Evolutionary conservation across 306 rosid genomes (phyloP).

Genomic region (Medicago ruthenica): DNA sequence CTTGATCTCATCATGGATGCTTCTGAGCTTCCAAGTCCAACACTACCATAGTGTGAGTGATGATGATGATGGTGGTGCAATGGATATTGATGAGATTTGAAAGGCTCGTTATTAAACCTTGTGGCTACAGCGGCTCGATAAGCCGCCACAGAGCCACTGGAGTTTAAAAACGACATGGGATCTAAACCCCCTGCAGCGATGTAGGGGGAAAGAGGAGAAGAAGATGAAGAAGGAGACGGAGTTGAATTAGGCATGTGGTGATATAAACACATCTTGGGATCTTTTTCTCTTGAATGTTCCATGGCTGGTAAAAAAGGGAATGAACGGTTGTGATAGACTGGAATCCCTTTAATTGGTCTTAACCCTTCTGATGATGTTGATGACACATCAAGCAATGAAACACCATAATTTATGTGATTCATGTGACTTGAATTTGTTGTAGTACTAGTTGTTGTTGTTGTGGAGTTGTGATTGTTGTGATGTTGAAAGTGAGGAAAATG

Average conservation of each 20-base stretch:
- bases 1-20: conserved; percentile 72
- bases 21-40: conserved; percentile 50
- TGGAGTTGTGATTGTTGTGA: conserved; percentile 27
- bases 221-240: conserved; percentile 33
- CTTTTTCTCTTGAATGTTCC: conserved; percentile 54
- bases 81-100: conserved; percentile 59
- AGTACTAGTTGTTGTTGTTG: neutral
- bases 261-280: conserved; percentile 62
- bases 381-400: conserved; percentile 60
- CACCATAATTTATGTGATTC: conserved; percentile 52
- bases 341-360: conserved; percentile 88
- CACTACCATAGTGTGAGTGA: conserved; percentile 43
- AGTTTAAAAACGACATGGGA: conserved; percentile 56
- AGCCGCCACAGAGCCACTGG: conserved; percentile 28
- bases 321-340: conserved; percentile 83
- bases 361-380: conserved; percentile 56
- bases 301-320: conserved; percentile 69
- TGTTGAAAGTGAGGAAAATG: conserved; percentile 28
- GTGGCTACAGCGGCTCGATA: conserved; percentile 48
- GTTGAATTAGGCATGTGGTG: conserved; percentile 51
- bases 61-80: conserved; percentile 70
- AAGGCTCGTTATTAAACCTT: conserved; percentile 54
- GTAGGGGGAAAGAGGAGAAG: conserved; percentile 33
- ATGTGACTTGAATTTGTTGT: conserved; percentile 11
- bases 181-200: conserved; percentile 51